Base-by-base conservation (phyloP, 345 rosid genomes). In the Salix viminalis region DNA sequence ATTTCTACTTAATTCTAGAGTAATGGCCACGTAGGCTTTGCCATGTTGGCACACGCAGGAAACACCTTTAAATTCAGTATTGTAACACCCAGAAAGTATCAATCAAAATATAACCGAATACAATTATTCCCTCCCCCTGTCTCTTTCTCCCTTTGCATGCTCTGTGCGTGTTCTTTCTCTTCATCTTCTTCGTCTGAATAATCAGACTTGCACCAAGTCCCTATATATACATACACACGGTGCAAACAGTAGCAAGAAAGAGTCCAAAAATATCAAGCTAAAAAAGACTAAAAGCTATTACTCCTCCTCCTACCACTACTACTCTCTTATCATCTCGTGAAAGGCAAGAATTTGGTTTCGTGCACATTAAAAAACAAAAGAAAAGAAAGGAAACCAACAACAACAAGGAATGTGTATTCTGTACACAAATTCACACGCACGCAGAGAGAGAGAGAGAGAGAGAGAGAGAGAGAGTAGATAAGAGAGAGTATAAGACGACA, bases 291-390 rank as follows among this genome's bases (percentile, higher is more conserved):
- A 34, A 58, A 37, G 23, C 28, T 23, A 58, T 4, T 9, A 3
- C n/a, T n/a, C n/a, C 64, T 9, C 24, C 61, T 54, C 10, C 26
- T 21, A 24, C 62, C 24, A 1, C 64, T 9, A 1, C 62, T n/a
- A 23, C 64, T 58, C 13, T 24, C 46, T 34, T 42, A 44, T 13
- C 69, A 69, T 56, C 83, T 69, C 84, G 83, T 82, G 83, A 81
- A 82, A 81, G 81, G 67, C 67, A 83, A 88, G 84, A 75, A 79
- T 67, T 19, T n/a, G 75, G 61, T 76, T 41, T 42, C 60, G 54
- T 28, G 68, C 32, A 32, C 36, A 34, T 14, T 7, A 60, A 19
- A 11, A 28, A 65, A 34, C 7, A 32, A 30, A 7, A 39, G 52
- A n/a, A 24, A n/a, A 32, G 34, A 32, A 16, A 54, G 11, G 6